These are phyloP conservation scores for Rhizophora mangle DNA, from an alignment of 345 rosid species.

Conservation along the genomic window DNA sequence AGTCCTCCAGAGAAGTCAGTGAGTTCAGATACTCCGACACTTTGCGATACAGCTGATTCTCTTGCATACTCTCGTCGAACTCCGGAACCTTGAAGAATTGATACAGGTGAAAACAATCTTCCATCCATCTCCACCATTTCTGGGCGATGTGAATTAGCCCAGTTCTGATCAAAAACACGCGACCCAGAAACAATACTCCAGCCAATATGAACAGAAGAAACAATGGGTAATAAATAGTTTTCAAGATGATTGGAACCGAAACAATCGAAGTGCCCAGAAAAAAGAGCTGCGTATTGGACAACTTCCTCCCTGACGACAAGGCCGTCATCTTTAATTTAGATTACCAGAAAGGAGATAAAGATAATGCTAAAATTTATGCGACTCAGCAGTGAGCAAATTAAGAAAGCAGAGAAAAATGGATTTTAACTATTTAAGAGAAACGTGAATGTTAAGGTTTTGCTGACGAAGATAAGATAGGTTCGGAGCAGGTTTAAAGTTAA, in stretches of 20 bases:
- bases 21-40: slow-evolving; percentile 58
- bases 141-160: slow-evolving; percentile 52
- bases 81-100: slow-evolving; percentile 74
- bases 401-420: background rate
- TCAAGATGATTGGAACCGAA: slow-evolving; percentile 24
- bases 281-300: background rate
- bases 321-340: background rate
- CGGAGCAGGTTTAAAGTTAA: background rate
- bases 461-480: background rate
- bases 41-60: slow-evolving; percentile 53
- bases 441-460: background rate
- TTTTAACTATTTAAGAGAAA: too few species aligned
- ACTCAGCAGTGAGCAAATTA: too few species aligned
- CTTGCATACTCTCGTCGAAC: slow-evolving; percentile 55
- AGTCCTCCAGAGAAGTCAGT: slow-evolving; percentile 61
- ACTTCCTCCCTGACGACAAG: background rate
- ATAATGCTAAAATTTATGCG: background rate
- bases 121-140: slow-evolving; percentile 44
- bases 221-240: slow-evolving; percentile 13
- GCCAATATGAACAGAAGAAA: slow-evolving; percentile 3
- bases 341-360: background rate
- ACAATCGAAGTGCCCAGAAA: background rate
- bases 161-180: slow-evolving; percentile 46
- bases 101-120: slow-evolving; percentile 56
- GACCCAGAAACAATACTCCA: slow-evolving; percentile 13